Conservation (phyloP, 2,329 filamentous ascomycete genomes). For the Ceratocystis huliohia region DNA sequence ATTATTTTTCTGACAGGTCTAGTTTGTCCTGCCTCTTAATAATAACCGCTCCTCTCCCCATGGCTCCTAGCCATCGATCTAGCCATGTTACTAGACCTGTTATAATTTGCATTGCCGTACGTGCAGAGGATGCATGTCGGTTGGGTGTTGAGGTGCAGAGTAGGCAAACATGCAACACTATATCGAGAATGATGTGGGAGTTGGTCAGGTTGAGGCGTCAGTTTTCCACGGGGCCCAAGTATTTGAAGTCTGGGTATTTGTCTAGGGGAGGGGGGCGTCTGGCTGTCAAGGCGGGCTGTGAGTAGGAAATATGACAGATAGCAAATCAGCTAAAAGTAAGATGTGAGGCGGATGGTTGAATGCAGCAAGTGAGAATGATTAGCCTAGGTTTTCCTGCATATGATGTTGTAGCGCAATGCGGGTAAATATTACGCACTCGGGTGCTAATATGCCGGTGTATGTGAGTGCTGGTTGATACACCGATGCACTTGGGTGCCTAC, state of each 20-base stretch:
- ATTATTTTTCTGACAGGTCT: not conserved
- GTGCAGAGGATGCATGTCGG: not conserved
- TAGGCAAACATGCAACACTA: not conserved
- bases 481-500: not conserved
- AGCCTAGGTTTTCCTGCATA: too few species aligned
- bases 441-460: not conserved
- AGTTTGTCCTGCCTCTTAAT: not conserved
- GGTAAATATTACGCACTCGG: not conserved
- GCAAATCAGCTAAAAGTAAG: too few species aligned
- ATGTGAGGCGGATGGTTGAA: too few species aligned
- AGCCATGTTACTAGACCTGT: not conserved
- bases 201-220: not conserved
- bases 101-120: not conserved
- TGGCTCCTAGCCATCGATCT: too few species aligned
- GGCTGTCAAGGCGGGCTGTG: too few species aligned
- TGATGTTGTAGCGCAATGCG: too few species aligned
- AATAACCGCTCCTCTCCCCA: not conserved
- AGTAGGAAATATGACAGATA: too few species aligned
- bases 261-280: too few species aligned
- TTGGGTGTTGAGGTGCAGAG: not conserved
- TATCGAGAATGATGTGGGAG: not conserved
- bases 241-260: too few species aligned
- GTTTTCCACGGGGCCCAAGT: not conserved
- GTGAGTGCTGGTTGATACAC: not conserved
- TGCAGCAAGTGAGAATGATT: too few species aligned